phyloP scores from a whole-genome alignment of 371 early-diverging fungal genomes.

The Amoeboaphelidium protococcarum region DNA sequence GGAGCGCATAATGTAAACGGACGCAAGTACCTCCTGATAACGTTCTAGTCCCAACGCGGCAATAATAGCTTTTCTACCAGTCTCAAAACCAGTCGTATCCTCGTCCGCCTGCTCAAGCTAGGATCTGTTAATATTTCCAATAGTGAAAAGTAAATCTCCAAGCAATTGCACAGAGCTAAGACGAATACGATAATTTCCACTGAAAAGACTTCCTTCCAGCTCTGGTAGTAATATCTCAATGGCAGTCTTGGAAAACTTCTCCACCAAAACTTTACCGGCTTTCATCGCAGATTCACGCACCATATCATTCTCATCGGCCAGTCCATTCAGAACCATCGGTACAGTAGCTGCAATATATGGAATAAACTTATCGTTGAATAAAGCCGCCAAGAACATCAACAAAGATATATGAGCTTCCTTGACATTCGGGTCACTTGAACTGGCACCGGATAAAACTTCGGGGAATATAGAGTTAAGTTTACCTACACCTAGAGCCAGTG shows the following conservation, averaged over 20 bases:
- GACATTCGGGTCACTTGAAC: constrained; percentile 6
- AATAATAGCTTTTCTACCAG: constrained; percentile 40
- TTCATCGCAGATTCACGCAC: constrained; percentile 47
- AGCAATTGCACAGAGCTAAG: constrained; percentile 77
- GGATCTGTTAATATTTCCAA: no score
- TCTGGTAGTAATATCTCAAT: constrained; percentile 72
- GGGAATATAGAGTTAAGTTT: constrained; percentile 69
- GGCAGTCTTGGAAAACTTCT: constrained; percentile 56
- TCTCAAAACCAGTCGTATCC: constrained; percentile 12
- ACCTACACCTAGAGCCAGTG: constrained; percentile 63
- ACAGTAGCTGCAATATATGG: constrained; percentile 62
- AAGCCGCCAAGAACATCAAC: constrained; percentile 78
- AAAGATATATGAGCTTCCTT: constrained; percentile 88
- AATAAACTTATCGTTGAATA: constrained; percentile 66
- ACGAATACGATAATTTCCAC: constrained; percentile 82
- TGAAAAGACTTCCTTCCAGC: constrained; percentile 61
- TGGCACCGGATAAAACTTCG: constrained; percentile 44
- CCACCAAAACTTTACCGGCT: constrained; percentile 1
- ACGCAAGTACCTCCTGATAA: constrained; percentile 59
- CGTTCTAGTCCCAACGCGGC: constrained; percentile 62
- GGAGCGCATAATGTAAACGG: constrained; percentile 68
- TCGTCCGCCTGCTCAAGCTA: constrained; percentile 12
- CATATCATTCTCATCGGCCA: constrained; percentile 82
- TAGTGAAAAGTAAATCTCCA: constrained; percentile 77
- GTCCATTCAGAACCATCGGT: constrained; percentile 58